Base-by-base conservation (phyloP, 1,284 basidiomycete species). In the Polyporus tsugae region DNA sequence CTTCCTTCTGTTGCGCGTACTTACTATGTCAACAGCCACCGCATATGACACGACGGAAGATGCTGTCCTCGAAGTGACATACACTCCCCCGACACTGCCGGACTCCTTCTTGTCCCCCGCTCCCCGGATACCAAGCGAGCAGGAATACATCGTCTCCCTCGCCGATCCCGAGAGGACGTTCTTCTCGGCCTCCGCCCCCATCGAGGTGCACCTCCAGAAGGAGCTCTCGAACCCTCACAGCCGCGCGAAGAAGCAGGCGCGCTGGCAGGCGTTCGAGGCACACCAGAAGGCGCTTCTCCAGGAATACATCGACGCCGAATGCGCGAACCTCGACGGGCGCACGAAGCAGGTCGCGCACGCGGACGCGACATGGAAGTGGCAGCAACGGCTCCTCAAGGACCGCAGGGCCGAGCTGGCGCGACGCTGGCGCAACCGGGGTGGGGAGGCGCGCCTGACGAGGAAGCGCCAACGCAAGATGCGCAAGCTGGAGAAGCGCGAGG, bases 171-270 rank as follows among this genome's bases (percentile, higher is more conserved):
- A 75, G 72, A 82, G 78, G 58, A 75, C 73, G 22, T 39, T 77
- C 13, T 86, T 87, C 70, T 85, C 85, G 60, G 80, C 84, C 10
- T 84, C 87, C 17, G 81, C 82, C 9, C 89, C 91, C 11, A 84
- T 92, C 68, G 93, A 95, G 76, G 76, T 86, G 19, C 87, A 89
- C 75, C 78, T 95, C 65, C 77, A 82, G 39, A 85, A 85, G 70
- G 93, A 95, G 75, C 86, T 95, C 52, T 85, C 91, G 33, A 94
- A 94, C 78, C 92, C 92, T 39, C 91, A 94, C 76, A 89, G 91
- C 15, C 89, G 92, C 29, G 90, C 91, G 10, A 94, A 92, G 83
- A 93, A 92, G 77, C 89, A 92, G 74, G 82, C 83, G 58, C 87
- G 93, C 70, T 94, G 91, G 90, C 86, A 92, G 76, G 82, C 83